Conservation (phyloP, 2,329 filamentous ascomycete genomes). For the Penicillium sp. region DNA sequence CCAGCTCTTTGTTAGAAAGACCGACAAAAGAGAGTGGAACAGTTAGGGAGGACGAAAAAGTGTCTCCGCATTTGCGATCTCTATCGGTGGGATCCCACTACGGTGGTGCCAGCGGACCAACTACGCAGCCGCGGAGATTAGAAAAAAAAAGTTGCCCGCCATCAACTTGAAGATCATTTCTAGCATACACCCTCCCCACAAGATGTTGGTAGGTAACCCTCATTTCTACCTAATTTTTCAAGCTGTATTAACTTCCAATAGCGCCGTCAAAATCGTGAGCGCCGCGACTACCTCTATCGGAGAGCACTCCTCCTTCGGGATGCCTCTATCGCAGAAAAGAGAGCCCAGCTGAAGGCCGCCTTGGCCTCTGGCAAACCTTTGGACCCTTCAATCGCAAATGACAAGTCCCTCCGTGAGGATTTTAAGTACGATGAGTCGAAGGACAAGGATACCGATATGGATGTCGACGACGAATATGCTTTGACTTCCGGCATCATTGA, state of each 20-base stretch:
- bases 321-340: slow-evolving; percentile 88
- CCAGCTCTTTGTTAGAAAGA: slow-evolving; percentile 24
- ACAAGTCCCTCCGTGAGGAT: slow-evolving; percentile 78
- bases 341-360: slow-evolving; percentile 80
- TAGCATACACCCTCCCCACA: slow-evolving; percentile 6
- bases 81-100: slow-evolving; percentile 35
- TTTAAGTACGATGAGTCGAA: slow-evolving; percentile 88
- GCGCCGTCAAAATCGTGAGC: slow-evolving; percentile 73
- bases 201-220: slow-evolving; percentile 33
- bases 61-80: slow-evolving; percentile 26
- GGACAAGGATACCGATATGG: slow-evolving; percentile 74
- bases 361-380: slow-evolving; percentile 86
- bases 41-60: slow-evolving; percentile 18
- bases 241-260: slow-evolving; percentile 24
- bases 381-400: slow-evolving; percentile 78
- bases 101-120: slow-evolving; percentile 24
- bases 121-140: slow-evolving; percentile 30
- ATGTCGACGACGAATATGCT: slow-evolving; percentile 88
- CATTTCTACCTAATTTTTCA: background rate
- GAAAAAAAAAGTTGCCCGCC: slow-evolving; percentile 41
- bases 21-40: slow-evolving; percentile 24
- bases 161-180: slow-evolving; percentile 5
- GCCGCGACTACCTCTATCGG: slow-evolving; percentile 86
- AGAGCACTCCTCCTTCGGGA: slow-evolving; percentile 83
- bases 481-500: slow-evolving; percentile 89